Conservation (phyloP, 2,329 filamentous ascomycete genomes). For the Decorospora gaudefroyi region DNA sequence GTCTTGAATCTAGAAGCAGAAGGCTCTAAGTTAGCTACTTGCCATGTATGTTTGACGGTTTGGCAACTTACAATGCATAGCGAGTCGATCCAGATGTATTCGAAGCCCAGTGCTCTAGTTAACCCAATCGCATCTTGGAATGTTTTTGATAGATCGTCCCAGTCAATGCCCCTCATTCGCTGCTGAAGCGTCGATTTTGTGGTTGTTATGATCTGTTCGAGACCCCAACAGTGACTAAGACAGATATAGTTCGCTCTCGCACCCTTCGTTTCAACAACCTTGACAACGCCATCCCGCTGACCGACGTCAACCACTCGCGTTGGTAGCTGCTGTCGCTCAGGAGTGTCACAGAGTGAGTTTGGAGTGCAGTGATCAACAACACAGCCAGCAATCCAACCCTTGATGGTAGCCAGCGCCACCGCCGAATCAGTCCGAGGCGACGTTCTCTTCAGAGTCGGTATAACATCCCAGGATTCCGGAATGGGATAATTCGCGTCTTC, state of each 20-base stretch:
- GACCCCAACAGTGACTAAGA: conserved; percentile 1
- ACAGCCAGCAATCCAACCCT: neutral
- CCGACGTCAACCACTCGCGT: neutral
- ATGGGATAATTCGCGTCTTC: conserved; percentile 8
- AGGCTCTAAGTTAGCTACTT: neutral
- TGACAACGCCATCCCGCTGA: neutral
- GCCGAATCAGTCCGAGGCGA: no score
- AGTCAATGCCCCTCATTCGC: no score
- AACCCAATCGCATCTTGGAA: conserved; percentile 4
- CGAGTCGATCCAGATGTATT: conserved; percentile 34
- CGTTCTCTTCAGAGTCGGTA: neutral
- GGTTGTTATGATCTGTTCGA: neutral
- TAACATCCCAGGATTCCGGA: conserved; percentile 1
- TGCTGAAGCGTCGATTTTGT: no score
- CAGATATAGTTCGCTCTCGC: neutral
- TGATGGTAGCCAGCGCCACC: no score
- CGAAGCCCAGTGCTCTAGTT: conserved; percentile 11
- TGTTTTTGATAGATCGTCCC: conserved; percentile 3
- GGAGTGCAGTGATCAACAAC: neutral
- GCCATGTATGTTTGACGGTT: neutral
- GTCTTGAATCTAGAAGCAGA: no score
- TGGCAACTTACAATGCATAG: conserved; percentile 16
- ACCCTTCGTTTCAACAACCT: neutral
- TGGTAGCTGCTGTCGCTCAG: neutral
- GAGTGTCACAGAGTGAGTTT: neutral